These are phyloP conservation scores for Citrus sp. DNA, from an alignment of 345 rosid species.

Conservation along the genomic window DNA sequence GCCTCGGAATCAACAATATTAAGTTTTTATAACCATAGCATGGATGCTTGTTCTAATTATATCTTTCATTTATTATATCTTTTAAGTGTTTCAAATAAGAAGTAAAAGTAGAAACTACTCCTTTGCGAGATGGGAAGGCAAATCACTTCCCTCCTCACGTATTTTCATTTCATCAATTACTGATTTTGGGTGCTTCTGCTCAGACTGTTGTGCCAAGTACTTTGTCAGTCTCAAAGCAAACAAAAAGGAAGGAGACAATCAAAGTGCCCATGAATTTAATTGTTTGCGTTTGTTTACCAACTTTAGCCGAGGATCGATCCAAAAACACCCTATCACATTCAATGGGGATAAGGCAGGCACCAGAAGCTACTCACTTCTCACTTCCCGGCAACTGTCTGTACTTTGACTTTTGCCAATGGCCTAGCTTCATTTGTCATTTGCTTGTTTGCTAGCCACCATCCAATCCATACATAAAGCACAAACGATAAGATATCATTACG, in stretches of 20 bases:
- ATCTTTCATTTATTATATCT: too few species aligned
- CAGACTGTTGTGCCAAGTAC: background rate
- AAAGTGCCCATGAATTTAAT: background rate
- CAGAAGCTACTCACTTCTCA: background rate
- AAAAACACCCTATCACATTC: background rate
- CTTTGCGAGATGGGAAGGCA: too few species aligned
- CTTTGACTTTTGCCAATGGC: background rate
- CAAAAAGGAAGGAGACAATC: constrained; percentile 15
- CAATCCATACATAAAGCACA: background rate
- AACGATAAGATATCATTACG: background rate
- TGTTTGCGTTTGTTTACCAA: background rate
- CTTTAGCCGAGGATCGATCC: background rate
- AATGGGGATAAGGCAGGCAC: background rate
- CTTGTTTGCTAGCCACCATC: background rate
- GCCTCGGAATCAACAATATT: too few species aligned
- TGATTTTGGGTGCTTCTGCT: too few species aligned
- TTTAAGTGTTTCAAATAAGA: too few species aligned
- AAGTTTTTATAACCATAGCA: too few species aligned
- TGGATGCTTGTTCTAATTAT: background rate
- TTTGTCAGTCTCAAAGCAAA: constrained; percentile 4
- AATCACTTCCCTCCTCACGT: too few species aligned
- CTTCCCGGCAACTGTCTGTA: background rate
- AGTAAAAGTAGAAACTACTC: too few species aligned
- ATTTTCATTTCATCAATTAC: too few species aligned
- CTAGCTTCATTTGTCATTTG: background rate